These are phyloP conservation scores for Xylaria intraflava DNA, from an alignment of 495 filamentous ascomycete genomes.

Conservation along the genomic window DNA sequence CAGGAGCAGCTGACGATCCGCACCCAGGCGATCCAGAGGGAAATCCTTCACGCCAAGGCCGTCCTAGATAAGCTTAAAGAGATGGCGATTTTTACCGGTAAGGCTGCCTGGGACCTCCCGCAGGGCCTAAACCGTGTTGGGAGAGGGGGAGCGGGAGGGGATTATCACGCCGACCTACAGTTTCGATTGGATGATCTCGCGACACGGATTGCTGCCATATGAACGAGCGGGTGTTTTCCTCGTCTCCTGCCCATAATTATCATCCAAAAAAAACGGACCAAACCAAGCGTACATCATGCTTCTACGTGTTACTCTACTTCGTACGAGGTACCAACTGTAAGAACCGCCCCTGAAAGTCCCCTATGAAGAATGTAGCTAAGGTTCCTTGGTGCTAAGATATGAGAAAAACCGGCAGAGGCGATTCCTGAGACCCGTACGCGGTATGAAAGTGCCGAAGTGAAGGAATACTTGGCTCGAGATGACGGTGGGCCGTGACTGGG, in stretches of 20 bases:
- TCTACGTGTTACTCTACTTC: no score
- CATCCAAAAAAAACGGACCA: no score
- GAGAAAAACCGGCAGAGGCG: no score
- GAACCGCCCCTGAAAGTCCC: no score
- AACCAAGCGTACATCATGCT: background rate
- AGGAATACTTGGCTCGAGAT: no score
- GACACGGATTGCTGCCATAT: background rate
- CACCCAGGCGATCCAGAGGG: background rate
- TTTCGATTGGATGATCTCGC: background rate
- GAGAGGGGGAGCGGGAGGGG: background rate
- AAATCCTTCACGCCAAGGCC: background rate
- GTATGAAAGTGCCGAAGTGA: no score
- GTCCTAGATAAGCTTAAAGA: conserved; percentile 1
- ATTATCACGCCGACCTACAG: background rate
- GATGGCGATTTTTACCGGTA: background rate
- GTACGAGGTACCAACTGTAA: no score
- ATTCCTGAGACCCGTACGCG: no score
- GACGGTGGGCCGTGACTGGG: no score
- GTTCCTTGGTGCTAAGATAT: no score
- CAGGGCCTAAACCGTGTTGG: no score
- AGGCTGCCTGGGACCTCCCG: background rate
- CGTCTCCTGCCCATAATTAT: background rate
- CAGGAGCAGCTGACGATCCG: background rate
- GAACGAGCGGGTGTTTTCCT: background rate
- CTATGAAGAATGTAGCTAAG: no score